Base-by-base conservation (phyloP, 2,329 filamentous ascomycete genomes). In the Pseudogymnoascus destructans region DNA sequence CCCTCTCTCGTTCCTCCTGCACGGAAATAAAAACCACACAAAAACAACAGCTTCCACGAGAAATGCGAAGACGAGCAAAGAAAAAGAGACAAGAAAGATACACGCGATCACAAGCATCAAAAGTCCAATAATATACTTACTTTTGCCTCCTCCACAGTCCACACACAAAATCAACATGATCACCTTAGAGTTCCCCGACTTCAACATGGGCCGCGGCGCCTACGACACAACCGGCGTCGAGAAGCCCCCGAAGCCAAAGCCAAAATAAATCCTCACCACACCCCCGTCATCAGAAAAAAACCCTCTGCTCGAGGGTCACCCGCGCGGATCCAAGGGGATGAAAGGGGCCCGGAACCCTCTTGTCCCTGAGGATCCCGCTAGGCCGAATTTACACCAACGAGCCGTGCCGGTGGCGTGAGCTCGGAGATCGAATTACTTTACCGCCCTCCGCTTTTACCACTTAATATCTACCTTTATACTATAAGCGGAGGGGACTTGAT, bases 191-290 rank as follows among this genome's bases (percentile, higher is more conserved):
- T 60, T 63, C 35, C 62, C 61, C 59, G 63, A 66, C 13, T 67
- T 63, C 69, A 75, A 77, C 67, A 77, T 77, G 74, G 76, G 74
- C 61, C 72, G 76, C 59, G 76, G 76, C 60, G 76, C 75, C 63
- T 79, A 79, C 65, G 76, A 79, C 63, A 77, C 74, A 62, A 78
- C 75, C 21, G 75, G 75, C 52, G 70, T 77, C 21, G 70, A 72
- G 59, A 77, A 78, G 69, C 76, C 75, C 59, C 46, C 46, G 46
- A 52, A 52, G 46, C 46, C 46, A 32, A 52, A 52, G 46, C 46
- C 46, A 32, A 52, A 52, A 15, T 52, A 52, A 52, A 4, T n/a
- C 42, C 7, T 52, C 46, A n/a, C 9, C 15, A 52, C 46, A 27
- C 10, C 21, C n/a, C n/a, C n/a, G n/a, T n/a, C n/a, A n/a, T n/a